Conservation (phyloP, 768 basidiomycete species). For the Auricularia heimuer region DNA sequence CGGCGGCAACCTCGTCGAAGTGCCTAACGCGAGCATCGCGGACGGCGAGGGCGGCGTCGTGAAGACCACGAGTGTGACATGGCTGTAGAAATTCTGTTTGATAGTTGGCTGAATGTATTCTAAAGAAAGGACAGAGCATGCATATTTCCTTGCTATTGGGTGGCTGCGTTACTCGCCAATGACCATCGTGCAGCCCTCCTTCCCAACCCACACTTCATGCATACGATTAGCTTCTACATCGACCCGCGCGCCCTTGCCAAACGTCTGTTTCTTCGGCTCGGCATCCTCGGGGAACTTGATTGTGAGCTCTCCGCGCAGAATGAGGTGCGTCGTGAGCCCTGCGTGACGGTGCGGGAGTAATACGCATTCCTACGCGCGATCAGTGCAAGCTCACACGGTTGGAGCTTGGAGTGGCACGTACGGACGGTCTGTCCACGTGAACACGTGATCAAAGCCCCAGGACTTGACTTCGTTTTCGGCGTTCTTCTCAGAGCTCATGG, state of each 20-base stretch:
- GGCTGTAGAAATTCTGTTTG: neutral
- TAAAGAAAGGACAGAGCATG: no score
- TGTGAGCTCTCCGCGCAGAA: constrained; percentile 19
- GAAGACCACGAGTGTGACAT: neutral
- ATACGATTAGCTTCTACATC: constrained; percentile 19
- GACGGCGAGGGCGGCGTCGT: neutral
- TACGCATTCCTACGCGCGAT: constrained; percentile 14
- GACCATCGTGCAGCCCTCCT: constrained; percentile 21
- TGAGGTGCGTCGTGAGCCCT: constrained; percentile 21
- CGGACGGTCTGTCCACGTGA: constrained; percentile 18
- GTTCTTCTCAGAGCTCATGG: constrained; percentile 10
- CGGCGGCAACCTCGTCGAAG: neutral
- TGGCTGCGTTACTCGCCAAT: constrained; percentile 16
- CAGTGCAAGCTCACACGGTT: neutral
- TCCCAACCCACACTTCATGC: constrained; percentile 23
- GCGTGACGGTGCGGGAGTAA: constrained; percentile 19
- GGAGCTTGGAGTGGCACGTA: neutral
- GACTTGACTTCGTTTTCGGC: constrained; percentile 17
- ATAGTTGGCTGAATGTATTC: neutral
- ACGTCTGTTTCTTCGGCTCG: constrained; percentile 15
- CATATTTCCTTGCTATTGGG: no score
- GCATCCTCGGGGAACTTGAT: constrained; percentile 17
- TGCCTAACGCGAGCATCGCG: neutral
- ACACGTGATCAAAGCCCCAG: constrained; percentile 21
- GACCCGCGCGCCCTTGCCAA: constrained; percentile 18